Evolutionary conservation across 352 stramenopile species (phyloP), one percentile per base, ranked within the genome.

Genomic region (Elongisporangium anandrum): DNA sequence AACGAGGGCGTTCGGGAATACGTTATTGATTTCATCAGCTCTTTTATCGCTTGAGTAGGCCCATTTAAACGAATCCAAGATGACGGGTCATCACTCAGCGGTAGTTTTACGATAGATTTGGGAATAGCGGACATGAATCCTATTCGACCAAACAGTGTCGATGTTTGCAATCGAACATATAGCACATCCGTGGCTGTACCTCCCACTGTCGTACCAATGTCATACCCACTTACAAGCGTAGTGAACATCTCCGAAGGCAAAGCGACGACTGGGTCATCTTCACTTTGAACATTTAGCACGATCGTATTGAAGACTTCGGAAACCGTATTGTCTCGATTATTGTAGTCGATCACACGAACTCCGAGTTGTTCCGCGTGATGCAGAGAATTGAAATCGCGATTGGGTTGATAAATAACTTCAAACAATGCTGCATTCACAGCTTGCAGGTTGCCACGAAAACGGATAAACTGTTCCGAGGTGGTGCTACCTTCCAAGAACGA

Each of bases 371-470:
- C 85, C 4, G 49, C 17, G 39, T 95, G 83, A 13, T 87, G 80
- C 1, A 68, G 65, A 0, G 75, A 84, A 49, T 92, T 95, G 59
- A 88, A 95, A 21, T 95, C 69, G 52, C 68, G 70, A 50, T 94
- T 75, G 3, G 86, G 81, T 47, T 56, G 63, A 59, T 95, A 95
- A 19, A 66, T 73, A 38, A 95, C 72, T 52, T 92, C 74, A n/a
- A 90, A 88, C 0, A 95, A 55, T 21, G 86, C 86, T 1, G 60
- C 47, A 57, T 92, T 94, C 17, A 93, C 69, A 21, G 77, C 63
- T 10, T 72, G 59, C 26, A 95, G 48, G 21, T 69, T 52, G 15
- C 86, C 84, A 16, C 64, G 61, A 49, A 94, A 88, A 0, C 68
- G 72, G 41, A 88, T 59, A 8, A 90, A 65, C 50, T 85, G 75